Evolutionary conservation across 2,329 filamentous ascomycete species (phyloP).

Genomic region (Neophaeococcomyces aloes): DNA sequence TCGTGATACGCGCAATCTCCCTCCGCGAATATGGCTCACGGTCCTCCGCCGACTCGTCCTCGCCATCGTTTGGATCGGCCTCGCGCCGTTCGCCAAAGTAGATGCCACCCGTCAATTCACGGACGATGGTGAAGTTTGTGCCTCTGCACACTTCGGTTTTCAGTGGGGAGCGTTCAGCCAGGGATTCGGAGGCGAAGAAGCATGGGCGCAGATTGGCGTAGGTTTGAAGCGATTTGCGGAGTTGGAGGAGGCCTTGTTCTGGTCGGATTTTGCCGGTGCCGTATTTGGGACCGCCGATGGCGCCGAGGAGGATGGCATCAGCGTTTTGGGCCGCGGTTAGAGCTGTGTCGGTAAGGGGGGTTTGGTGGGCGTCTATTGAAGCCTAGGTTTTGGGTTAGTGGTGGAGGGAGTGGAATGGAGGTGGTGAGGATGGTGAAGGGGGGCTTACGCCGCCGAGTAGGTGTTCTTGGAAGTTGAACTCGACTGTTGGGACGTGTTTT

Average conservation of each 20-base stretch:
- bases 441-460: constrained; percentile 76
- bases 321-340: constrained; percentile 73
- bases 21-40: constrained; percentile 73
- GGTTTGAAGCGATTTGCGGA: constrained; percentile 86
- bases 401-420: not conserved
- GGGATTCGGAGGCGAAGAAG: constrained; percentile 81
- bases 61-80: constrained; percentile 54
- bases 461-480: constrained; percentile 85
- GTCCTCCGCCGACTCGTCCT: constrained; percentile 56
- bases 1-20: constrained; percentile 81
- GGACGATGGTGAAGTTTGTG: constrained; percentile 84
- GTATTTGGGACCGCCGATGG: constrained; percentile 97
- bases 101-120: constrained; percentile 84
- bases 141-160: constrained; percentile 76
- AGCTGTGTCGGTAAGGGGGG: constrained; percentile 70
- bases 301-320: constrained; percentile 82
- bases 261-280: constrained; percentile 78
- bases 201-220: constrained; percentile 94
- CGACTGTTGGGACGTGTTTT: constrained; percentile 54
- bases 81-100: constrained; percentile 90
- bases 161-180: constrained; percentile 75
- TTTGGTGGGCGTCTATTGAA: constrained; percentile 75
- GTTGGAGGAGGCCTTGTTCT: constrained; percentile 79
- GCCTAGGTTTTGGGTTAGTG: constrained; percentile 42
- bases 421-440: not conserved